phyloP scores from a whole-genome alignment of 2,329 filamentous ascomycete species.

The Colletotrichum spaethianum region DNA sequence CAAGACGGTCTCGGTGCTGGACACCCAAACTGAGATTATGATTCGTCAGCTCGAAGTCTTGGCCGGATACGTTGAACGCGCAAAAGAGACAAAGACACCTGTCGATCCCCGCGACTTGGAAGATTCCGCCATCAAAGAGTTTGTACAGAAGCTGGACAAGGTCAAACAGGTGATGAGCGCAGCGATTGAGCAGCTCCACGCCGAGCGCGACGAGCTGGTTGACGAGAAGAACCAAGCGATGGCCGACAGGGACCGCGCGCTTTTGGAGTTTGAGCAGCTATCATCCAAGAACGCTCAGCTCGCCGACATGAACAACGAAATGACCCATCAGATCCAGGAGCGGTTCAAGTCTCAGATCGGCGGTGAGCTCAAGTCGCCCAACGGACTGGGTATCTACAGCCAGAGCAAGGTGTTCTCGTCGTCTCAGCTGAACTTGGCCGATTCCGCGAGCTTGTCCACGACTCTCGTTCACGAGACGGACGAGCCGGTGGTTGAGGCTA shows the following conservation, averaged over 20 bases:
- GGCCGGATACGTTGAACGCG: constrained; percentile 88
- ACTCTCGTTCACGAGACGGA: constrained; percentile 74
- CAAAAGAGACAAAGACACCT: constrained; percentile 85
- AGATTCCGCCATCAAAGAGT: constrained; percentile 90
- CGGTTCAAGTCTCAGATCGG: constrained; percentile 86
- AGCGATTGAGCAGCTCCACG: constrained; percentile 71
- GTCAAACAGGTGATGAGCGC: constrained; percentile 72
- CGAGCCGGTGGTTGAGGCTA: constrained; percentile 76
- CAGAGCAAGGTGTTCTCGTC: constrained; percentile 66
- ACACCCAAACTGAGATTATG: constrained; percentile 96
- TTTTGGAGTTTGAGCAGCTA: constrained; percentile 95
- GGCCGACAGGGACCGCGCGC: constrained; percentile 90
- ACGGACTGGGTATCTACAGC: constrained; percentile 71
- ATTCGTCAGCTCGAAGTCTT: constrained; percentile 92
- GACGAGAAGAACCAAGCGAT: constrained; percentile 89
- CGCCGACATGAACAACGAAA: constrained; percentile 93
- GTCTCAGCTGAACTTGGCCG: constrained; percentile 64
- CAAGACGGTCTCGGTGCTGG: constrained; percentile 93
- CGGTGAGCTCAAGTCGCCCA: constrained; percentile 62
- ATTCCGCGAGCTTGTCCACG: constrained; percentile 69
- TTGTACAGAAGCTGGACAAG: constrained; percentile 81
- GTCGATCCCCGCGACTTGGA: constrained; percentile 88
- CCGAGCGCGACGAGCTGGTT: constrained; percentile 83
- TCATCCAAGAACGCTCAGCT: constrained; percentile 95
- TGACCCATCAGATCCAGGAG: constrained; percentile 94